phyloP scores from a whole-genome alignment of 805 yeast genomes.

The Ogataea populi-albae region DNA sequence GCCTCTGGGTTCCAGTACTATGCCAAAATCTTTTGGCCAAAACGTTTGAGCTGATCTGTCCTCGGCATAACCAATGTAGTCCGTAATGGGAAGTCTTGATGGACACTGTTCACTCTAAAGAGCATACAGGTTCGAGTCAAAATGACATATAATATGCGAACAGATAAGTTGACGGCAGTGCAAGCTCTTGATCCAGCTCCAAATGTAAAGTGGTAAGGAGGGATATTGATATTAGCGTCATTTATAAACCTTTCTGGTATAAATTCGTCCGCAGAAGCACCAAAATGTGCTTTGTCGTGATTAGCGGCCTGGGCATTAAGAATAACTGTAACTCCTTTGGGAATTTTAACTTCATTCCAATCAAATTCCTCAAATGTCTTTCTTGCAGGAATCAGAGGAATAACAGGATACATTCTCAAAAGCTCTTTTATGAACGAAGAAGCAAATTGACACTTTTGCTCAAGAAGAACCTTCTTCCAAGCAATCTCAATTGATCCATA shows the following conservation, averaged over 20 bases:
- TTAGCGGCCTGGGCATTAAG: conserved; percentile 25
- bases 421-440: conserved; percentile 19
- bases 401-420: conserved; percentile 24
- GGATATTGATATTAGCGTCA: conserved; percentile 9
- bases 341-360: conserved; percentile 15
- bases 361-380: conserved; percentile 16
- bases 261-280: conserved; percentile 19
- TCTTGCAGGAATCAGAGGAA: conserved; percentile 24
- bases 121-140: conserved; percentile 18
- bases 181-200: conserved; percentile 26
- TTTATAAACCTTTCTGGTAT: conserved; percentile 19
- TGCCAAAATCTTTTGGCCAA: conserved; percentile 22
- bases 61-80: conserved; percentile 19
- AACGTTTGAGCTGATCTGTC: conserved; percentile 22
- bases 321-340: conserved; percentile 21
- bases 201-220: conserved; percentile 25
- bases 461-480: conserved; percentile 16
- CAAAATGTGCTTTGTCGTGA: conserved; percentile 19
- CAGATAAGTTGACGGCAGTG: conserved; percentile 23
- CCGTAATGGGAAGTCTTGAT: conserved; percentile 8
- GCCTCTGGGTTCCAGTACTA: conserved; percentile 14
- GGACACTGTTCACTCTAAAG: conserved; percentile 12
- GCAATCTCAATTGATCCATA: conserved; percentile 19
- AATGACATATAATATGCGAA: conserved; percentile 16
- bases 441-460: conserved; percentile 20